Conservation (phyloP, 768 basidiomycete genomes). For the Boletellus sp. region DNA sequence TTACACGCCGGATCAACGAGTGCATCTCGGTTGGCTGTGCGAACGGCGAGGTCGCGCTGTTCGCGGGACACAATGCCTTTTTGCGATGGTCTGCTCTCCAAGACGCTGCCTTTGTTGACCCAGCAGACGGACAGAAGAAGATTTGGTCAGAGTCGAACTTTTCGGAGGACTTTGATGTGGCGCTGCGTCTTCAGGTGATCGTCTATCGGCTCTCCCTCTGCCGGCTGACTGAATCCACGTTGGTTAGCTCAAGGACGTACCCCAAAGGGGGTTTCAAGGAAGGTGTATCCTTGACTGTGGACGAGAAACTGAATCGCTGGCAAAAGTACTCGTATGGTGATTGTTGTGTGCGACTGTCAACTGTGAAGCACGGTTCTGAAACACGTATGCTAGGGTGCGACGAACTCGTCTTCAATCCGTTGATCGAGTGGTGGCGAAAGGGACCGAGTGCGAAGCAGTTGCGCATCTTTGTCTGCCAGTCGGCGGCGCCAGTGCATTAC, state of each 20-base stretch:
- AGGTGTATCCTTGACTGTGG: conserved; percentile 84
- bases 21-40: conserved; percentile 75
- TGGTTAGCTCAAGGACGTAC: conserved; percentile 54
- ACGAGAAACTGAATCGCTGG: conserved; percentile 91
- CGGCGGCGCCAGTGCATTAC: conserved; percentile 72
- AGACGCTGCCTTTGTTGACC: conserved; percentile 74
- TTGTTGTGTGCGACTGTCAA: conserved; percentile 27
- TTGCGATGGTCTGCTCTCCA: conserved; percentile 89
- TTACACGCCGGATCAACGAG: conserved; percentile 86
- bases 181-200: conserved; percentile 47
- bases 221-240: conserved; percentile 49
- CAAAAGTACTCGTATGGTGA: conserved; percentile 80
- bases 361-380: conserved; percentile 25
- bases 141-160: conserved; percentile 67
- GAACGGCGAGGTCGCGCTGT: conserved; percentile 73
- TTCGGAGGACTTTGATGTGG: conserved; percentile 72
- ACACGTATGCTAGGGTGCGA: conserved; percentile 17
- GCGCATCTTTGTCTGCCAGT: conserved; percentile 75
- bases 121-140: conserved; percentile 54
- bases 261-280: conserved; percentile 87
- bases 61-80: conserved; percentile 87
- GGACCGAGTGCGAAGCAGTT: conserved; percentile 84
- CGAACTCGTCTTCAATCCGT: conserved; percentile 80
- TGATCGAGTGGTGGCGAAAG: conserved; percentile 69
- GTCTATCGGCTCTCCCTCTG: conserved; percentile 30